These are phyloP conservation scores for Tricladium varicosporioides DNA, from an alignment of 2,329 filamentous ascomycete species.

Conservation along the genomic window DNA sequence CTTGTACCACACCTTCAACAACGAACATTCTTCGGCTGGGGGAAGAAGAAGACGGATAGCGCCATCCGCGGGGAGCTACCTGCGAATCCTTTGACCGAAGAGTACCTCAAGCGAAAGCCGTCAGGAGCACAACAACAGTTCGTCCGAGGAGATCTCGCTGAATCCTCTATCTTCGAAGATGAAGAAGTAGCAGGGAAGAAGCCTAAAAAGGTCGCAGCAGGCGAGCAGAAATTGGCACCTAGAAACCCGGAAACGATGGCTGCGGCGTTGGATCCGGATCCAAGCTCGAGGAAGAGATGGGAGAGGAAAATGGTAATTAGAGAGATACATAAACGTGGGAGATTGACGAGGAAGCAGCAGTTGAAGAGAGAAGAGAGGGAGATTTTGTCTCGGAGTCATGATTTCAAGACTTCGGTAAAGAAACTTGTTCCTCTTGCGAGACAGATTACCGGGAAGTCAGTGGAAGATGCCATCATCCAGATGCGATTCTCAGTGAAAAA, in stretches of 20 bases:
- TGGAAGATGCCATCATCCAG: constrained; percentile 90
- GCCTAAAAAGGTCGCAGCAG: not conserved
- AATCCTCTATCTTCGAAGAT: constrained; percentile 51
- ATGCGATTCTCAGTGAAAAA: constrained; percentile 97
- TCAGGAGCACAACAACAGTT: constrained; percentile 36
- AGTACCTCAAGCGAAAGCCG: constrained; percentile 44
- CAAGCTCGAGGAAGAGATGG: constrained; percentile 68
- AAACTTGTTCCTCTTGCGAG: constrained; percentile 83
- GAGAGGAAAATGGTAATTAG: constrained; percentile 82
- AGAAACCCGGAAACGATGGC: constrained; percentile 55
- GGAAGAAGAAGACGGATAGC: constrained; percentile 7
- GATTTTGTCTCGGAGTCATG: constrained; percentile 60
- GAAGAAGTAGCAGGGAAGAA: constrained; percentile 35
- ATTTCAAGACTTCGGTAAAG: constrained; percentile 83
- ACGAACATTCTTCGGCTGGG: constrained; percentile 24
- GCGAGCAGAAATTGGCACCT: constrained; percentile 13
- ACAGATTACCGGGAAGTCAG: constrained; percentile 89
- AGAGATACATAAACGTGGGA: constrained; percentile 65
- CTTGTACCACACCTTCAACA: constrained; percentile 27
- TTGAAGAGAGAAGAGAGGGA: constrained; percentile 64
- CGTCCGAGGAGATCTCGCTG: constrained; percentile 43
- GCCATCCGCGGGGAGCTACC: constrained; percentile 11
- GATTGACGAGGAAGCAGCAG: constrained; percentile 62
- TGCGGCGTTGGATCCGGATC: constrained; percentile 71
- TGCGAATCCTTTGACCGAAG: constrained; percentile 59